A percentile compares a stretch with the other conserved stretches of the same genome.
These are phyloP conservation scores for Wilhelminamyces savonicus DNA, from an alignment of 805 yeast genomes.

Conservation along the genomic window DNA sequence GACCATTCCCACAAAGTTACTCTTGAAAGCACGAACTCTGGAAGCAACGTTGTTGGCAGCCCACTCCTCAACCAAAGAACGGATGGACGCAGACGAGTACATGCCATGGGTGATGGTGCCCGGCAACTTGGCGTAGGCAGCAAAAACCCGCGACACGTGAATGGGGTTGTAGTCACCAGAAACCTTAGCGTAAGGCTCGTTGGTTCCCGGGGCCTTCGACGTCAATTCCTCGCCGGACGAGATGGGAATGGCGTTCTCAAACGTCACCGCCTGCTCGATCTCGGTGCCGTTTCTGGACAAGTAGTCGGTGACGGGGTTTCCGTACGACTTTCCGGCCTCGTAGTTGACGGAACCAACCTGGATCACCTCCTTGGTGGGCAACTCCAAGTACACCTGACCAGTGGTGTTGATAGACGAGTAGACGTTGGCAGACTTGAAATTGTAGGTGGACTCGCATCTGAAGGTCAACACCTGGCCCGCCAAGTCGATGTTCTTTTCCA, in stretches of 20 bases:
- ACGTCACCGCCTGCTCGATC: constrained; percentile 86
- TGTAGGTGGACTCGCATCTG: constrained; percentile 79
- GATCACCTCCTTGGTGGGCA: constrained; percentile 84
- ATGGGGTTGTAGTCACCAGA: constrained; percentile 99
- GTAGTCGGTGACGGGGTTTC: constrained; percentile 96
- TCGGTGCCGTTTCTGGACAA: constrained; percentile 86
- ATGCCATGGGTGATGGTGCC: constrained; percentile 99
- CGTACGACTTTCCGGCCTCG: constrained; percentile 87
- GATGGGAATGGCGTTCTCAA: constrained; percentile 87
- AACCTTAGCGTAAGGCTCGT: constrained; percentile 93
- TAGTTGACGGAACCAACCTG: constrained; percentile 81
- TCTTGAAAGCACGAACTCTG: constrained; percentile 90
- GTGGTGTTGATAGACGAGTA: constrained; percentile 75
- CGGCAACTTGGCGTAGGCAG: constrained; percentile 86
- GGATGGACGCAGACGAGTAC: constrained; percentile 94
- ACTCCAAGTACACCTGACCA: constrained; percentile 82
- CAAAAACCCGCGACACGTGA: constrained; percentile 93
- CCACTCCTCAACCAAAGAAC: constrained; percentile 95
- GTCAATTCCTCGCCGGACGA: constrained; percentile 55
- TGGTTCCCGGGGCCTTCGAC: constrained; percentile 87
- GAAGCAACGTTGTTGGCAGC: constrained; percentile 96
- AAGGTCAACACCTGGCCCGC: constrained; percentile 78
- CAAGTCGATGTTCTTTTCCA: constrained; percentile 63
- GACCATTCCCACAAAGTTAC: constrained; percentile 94
- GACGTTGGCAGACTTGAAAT: constrained; percentile 69